Percentiles rank a stretch among this genome's conserved stretches.
phyloP scores from a whole-genome alignment of 306 rosid species.

The Benincasa hispida region DNA sequence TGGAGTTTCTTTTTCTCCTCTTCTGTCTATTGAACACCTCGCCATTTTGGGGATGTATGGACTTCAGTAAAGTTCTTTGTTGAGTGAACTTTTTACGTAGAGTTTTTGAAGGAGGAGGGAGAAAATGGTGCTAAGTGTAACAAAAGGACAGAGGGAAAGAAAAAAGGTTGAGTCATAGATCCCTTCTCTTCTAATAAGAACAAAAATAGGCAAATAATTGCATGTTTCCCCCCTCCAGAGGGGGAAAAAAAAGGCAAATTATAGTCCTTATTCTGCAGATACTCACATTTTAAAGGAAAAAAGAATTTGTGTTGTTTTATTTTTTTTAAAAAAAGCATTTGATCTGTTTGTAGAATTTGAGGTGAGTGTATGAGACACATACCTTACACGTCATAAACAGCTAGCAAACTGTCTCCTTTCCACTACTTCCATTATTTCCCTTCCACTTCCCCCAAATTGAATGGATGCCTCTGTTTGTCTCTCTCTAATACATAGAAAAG shows the following conservation, averaged over 20 bases:
- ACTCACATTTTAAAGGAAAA: background rate
- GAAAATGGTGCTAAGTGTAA: background rate
- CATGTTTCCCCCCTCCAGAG: background rate
- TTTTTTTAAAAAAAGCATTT: background rate
- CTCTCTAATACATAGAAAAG: background rate
- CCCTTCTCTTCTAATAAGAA: conserved; percentile 9
- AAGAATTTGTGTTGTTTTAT: conserved; percentile 1
- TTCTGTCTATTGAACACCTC: background rate
- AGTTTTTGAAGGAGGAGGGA: background rate
- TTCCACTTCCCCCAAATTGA: background rate
- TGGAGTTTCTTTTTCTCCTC: background rate
- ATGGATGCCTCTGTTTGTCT: conserved; percentile 2
- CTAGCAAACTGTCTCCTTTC: conserved; percentile 20
- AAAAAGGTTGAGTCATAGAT: conserved; percentile 6
- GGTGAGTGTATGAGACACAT: background rate
- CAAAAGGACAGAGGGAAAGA: background rate
- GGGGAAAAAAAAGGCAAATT: background rate
- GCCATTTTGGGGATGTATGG: background rate
- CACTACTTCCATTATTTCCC: background rate
- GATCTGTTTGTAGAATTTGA: background rate
- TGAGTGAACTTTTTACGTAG: background rate
- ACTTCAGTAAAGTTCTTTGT: background rate
- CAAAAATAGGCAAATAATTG: conserved; percentile 8
- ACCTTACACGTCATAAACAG: conserved; percentile 35
- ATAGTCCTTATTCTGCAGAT: background rate